Evolutionary conservation across 176 grass and related monocot species (phyloP), one percentile per base, ranked within the genome.

Genomic region (Leersia perrieri): DNA sequence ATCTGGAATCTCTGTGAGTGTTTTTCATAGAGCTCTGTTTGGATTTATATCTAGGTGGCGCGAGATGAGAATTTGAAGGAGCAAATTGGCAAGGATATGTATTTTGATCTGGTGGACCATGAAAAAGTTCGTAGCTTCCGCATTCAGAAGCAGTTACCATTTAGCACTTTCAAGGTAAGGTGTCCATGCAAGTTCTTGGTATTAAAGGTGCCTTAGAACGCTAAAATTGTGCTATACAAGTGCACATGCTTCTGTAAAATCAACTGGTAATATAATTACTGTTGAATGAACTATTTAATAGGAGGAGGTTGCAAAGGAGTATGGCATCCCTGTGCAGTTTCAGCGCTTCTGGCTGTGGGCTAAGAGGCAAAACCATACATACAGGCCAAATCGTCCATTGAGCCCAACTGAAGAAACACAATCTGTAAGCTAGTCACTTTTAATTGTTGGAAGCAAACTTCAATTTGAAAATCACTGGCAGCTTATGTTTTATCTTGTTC

Each of bases 71-170:
- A 97, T 86, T 80, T 97, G 70, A 83, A 69, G 11, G 88, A 81
- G 57, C 94, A 97, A 71, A 94, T 91, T 81, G 94, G 94, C 27
- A 97, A 86, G 60, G 82, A 91, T 83, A 91, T 86, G 78, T 94
- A 85, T 85, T 97, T 97, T 97, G 94, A 97, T 23, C 78, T 97
- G 73, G 94, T 94, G 74, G 90, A 97, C 84, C 94, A 97, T 84
- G 94, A 97, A 81, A 97, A 97, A 86, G 94, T 94, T 63, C 79
- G 75, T 63, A 94, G 84, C 80, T 97, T 97, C 84, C 89, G 91
- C 36, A 94, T 97, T 68, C 94, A 97, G 86, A 97, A 97, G 72
- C 94, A 97, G 67, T 76, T 94, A 65, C 75, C 79, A 5, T 97
- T 97, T 80, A 89, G 28, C 75, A 71, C 83, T 81, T 91, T 97